Evolutionary conservation across 805 yeast species (phyloP).

Genomic region (Limtongozyma cylindracea): DNA sequence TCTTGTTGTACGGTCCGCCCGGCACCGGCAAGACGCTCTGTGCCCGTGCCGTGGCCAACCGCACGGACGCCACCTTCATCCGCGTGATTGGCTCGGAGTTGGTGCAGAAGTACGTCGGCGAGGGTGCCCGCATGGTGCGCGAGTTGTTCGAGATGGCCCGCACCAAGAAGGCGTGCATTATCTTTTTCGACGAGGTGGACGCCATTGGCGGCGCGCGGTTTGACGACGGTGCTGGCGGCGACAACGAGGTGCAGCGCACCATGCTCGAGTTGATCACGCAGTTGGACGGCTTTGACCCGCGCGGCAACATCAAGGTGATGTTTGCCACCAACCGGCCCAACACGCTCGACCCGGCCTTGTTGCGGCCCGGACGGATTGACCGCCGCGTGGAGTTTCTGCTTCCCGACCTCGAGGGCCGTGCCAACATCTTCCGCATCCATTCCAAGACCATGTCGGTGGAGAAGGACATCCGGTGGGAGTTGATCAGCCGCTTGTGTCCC

Average conservation of each 20-base stretch:
- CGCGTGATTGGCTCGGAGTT: conserved; percentile 96
- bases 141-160: conserved; percentile 98
- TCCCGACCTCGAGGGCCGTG: conserved; percentile 95
- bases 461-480: conserved; percentile 90
- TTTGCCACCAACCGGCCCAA: conserved; percentile 98
- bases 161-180: conserved; percentile 92
- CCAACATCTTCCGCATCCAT: conserved; percentile 91
- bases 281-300: conserved; percentile 94
- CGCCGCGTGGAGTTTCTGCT: conserved; percentile 92
- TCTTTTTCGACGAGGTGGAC: conserved; percentile 94
- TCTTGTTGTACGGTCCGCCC: conserved; percentile 89
- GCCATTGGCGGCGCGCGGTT: conserved; percentile 99
- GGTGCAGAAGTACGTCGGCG: conserved; percentile 97
- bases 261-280: conserved; percentile 97
- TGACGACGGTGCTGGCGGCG: conserved; percentile 99
- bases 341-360: conserved; percentile 89
- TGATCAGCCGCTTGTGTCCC: conserved; percentile 91
- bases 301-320: conserved; percentile 98
- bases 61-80: conserved; percentile 97
- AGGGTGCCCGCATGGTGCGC: conserved; percentile 98
- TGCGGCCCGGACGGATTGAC: conserved; percentile 97
- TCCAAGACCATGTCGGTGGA: conserved; percentile 96
- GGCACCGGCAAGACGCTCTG: conserved; percentile 97
- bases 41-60: conserved; percentile 97
- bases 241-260: conserved; percentile 96